Conservation (phyloP, 306 rosid species). For the Citrullus colocynthis region DNA sequence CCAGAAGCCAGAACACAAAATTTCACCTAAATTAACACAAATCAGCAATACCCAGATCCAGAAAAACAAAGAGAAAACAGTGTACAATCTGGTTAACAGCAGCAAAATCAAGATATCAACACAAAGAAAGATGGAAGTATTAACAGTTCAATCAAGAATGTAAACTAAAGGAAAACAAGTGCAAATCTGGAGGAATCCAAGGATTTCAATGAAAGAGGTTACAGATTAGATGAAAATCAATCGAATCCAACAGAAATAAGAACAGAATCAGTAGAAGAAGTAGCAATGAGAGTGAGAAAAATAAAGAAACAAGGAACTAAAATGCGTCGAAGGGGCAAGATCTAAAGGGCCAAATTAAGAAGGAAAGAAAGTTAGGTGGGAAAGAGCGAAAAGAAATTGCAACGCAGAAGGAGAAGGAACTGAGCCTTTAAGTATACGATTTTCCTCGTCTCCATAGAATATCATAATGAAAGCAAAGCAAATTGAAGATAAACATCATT, state of each 20-base stretch:
- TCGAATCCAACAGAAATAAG: not conserved
- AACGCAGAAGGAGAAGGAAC: not conserved
- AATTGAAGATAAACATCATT: not conserved
- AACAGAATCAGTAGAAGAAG: not conserved
- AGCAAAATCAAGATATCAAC: not conserved
- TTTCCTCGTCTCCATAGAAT: not conserved
- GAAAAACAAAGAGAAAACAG: not conserved
- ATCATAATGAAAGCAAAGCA: not conserved
- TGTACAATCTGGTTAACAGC: not conserved
- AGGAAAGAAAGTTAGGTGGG: not conserved
- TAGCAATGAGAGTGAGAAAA: not conserved
- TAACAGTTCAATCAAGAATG: not conserved
- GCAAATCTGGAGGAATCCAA: not conserved
- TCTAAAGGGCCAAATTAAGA: not conserved
- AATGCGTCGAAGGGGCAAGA: not conserved
- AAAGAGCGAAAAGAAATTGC: not conserved
- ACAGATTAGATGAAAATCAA: not conserved
- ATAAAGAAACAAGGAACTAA: not conserved
- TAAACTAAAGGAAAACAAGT: not conserved
- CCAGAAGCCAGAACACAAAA: not conserved
- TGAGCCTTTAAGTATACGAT: not conserved
- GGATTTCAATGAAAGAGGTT: not conserved
- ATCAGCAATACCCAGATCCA: constrained; percentile 3
- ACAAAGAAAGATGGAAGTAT: not conserved
- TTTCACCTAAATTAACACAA: not conserved